Evolutionary conservation across 495 filamentous ascomycete genomes (phyloP).

Genomic region (Annulohypoxylon maeteangense): DNA sequence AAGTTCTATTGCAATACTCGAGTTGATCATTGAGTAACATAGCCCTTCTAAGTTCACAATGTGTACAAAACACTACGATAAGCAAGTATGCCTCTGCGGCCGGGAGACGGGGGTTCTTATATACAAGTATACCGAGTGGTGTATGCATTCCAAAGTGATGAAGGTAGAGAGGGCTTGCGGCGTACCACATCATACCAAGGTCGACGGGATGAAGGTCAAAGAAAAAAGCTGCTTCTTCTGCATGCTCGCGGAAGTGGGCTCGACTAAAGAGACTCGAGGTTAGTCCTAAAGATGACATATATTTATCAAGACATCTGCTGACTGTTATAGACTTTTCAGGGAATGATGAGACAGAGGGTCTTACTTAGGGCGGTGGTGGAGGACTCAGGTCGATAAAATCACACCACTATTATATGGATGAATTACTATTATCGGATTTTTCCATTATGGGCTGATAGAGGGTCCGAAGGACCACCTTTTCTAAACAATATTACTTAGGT

Average conservation of each 20-base stretch:
- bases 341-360: neutral
- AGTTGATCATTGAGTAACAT: too few species aligned
- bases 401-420: too few species aligned
- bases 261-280: neutral
- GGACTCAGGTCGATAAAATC: neutral
- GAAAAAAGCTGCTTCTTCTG: neutral
- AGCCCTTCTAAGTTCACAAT: too few species aligned
- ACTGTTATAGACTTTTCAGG: neutral
- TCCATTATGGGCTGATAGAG: too few species aligned
- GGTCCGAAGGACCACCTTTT: too few species aligned
- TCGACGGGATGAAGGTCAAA: neutral
- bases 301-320: neutral
- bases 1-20: too few species aligned
- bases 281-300: neutral
- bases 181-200: neutral
- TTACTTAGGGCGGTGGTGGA: neutral
- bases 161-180: neutral
- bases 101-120: neutral
- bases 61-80: neutral
- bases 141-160: neutral
- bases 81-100: neutral
- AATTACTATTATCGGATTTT: too few species aligned
- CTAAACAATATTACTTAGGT: too few species aligned
- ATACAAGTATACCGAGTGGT: neutral
- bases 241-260: neutral